Percentiles rank a stretch among this genome's conserved stretches.
phyloP scores from a whole-genome alignment of 305 asterid species.

The Solanum chacoense region DNA sequence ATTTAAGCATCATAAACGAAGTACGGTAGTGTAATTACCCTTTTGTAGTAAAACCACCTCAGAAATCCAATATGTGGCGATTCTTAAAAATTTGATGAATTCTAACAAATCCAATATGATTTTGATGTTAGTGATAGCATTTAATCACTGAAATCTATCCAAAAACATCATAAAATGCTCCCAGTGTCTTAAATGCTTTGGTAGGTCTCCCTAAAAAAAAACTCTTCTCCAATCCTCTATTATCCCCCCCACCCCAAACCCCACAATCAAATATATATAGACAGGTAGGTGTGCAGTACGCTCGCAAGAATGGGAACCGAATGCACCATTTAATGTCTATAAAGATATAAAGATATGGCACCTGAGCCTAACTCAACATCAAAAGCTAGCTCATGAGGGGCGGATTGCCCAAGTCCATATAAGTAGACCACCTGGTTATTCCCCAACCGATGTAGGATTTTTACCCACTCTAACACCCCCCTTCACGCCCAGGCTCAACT shows the following conservation, averaged over 20 bases:
- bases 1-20: background rate
- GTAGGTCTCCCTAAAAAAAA: background rate
- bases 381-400: background rate
- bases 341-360: too few species aligned
- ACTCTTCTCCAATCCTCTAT: background rate
- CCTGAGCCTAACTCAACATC: background rate
- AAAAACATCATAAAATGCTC: background rate
- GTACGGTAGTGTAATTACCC: background rate
- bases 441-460: background rate
- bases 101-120: background rate
- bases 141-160: background rate
- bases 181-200: background rate
- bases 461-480: background rate
- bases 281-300: background rate
- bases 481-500: background rate
- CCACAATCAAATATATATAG: too few species aligned
- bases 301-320: background rate
- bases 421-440: background rate
- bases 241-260: background rate
- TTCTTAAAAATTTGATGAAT: background rate
- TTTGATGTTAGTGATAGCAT: background rate
- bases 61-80: background rate
- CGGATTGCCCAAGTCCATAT: background rate
- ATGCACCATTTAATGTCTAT: background rate
- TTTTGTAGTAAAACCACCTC: background rate